Percentiles rank a stretch among this genome's conserved stretches.
phyloP scores from a whole-genome alignment of 768 basidiomycete species.

The Lentinula guzmanii region DNA sequence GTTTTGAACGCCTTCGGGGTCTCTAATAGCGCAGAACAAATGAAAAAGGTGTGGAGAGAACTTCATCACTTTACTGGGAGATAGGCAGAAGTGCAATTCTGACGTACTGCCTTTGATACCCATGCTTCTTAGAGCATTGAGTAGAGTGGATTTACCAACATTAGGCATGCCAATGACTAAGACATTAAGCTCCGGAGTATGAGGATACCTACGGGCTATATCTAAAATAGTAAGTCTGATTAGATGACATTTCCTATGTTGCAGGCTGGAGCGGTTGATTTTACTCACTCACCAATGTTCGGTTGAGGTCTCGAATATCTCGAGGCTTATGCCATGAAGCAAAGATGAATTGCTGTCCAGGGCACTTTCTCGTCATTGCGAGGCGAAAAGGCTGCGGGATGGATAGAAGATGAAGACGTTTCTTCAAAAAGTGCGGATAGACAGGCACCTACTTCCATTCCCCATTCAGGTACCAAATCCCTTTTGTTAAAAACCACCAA shows the following conservation, averaged over 20 bases:
- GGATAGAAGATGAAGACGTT: constrained; percentile 6
- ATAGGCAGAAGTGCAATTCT: constrained; percentile 8
- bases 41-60: not conserved
- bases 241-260: not conserved
- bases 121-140: constrained; percentile 83
- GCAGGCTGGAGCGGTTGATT: not conserved
- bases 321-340: constrained; percentile 64
- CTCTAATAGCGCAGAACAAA: constrained; percentile 27
- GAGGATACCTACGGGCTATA: constrained; percentile 49
- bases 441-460: constrained; percentile 58
- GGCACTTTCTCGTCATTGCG: constrained; percentile 67
- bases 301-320: constrained; percentile 60
- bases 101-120: constrained; percentile 83
- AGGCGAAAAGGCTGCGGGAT: constrained; percentile 58
- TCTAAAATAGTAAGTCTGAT: not conserved
- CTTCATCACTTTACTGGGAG: constrained; percentile 3
- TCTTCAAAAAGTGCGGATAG: not conserved
- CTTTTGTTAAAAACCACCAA: constrained; percentile 91
- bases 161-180: constrained; percentile 99
- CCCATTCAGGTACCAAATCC: constrained; percentile 86
- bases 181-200: constrained; percentile 76
- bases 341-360: constrained; percentile 63
- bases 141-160: constrained; percentile 91
- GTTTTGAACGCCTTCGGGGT: constrained; percentile 88
- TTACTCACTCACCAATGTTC: constrained; percentile 71